Evolutionary conservation across 768 basidiomycete genomes (phyloP), one percentile per base, ranked within the genome.

Genomic region (Hirschioporus abietinus): DNA sequence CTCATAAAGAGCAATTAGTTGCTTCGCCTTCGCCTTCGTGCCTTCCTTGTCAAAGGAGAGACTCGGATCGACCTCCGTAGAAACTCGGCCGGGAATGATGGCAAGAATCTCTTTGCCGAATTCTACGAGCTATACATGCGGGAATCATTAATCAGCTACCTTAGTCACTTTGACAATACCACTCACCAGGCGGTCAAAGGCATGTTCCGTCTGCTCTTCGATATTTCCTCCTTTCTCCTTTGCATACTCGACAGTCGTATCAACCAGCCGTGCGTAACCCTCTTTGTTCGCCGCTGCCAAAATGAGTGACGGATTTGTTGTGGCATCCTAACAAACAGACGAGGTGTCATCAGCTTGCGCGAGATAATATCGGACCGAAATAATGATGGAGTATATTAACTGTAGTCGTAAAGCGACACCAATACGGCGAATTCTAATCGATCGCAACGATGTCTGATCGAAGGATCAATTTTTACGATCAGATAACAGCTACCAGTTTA

Each of bases 41-140:
- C 68, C 77, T 68, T 76, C 74, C 68, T 75, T 83, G 76, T 84
- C 82, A 74, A 82, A 84, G 59, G 82, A 83, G 66, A 84, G 79
- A 66, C 77, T 75, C 34, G 83, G 83, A 71, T 84, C 83, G 66
- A 84, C 82, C 75, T 84, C 83, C 72, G 83, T 84, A 60, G 83
- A 84, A 65, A 84, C 83, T 69, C 83, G 79, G 61, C 83, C 83
- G 62, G 83, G 83, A 68, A 84, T 78, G 72, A 84, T 79, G 68
- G 75, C 74, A 66, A 84, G 78, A 74, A 84, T 83, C 75, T 83
- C 82, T 69, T 75, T 78, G 68, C 83, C 83, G 76, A 84, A 84
- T 70, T 80, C 82, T 69, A 83, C 81, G 72, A 84, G 81, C 79
- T 80, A 68, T 1, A 35, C 1, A 12, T 18, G 42, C 10, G 35